Base-by-base conservation (phyloP, 1,139 yeast genomes). In the Kodamaea arcana region DNA sequence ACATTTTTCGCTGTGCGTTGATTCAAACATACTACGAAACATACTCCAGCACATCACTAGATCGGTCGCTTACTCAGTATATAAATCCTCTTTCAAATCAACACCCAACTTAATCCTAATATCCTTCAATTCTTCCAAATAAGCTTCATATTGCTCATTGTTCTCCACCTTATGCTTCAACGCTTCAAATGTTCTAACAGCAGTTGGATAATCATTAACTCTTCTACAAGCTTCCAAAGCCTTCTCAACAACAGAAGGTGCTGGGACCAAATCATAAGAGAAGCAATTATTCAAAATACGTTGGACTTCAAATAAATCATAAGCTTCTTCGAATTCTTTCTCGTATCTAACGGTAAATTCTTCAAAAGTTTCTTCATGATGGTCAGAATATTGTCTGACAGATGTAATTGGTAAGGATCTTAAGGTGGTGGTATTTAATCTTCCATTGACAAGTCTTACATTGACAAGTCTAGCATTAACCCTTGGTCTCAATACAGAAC, bases 211-310 rank as follows among this genome's bases (percentile, higher is more conserved):
- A 72, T 92, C 98, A 67, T 94, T 88, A 50, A 92, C 97, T 72
- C 98, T 86, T 80, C 98, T 88, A 57, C 97, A 92, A 36, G 98
- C 98, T 70, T 85, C 83, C 62, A 92, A 78, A 35, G 98, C 98
- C 72, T 85, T 85, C 69, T 87, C 96, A 58, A 92, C 77, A 45
- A 92, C 97, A 42, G 84, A 80, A 48, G 98, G 98, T 25, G 98
- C 94, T 49, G 98, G 98, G 39, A 92, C 98, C 66, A 94, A 80
- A 71, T 92, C 98, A 74, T 92, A 92, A 15, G 97, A 85, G 73
- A 92, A 92, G 66, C 94, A 88, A 75, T 92, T 94, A 80, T 94
- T 92, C 62, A 94, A 78, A 47, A 69, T 57, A 65, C 75, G 72
- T 70, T 87, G 97, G 43, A 92, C 97, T 74, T 92, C 99, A 56